Evolutionary conservation across 805 yeast species (phyloP), one percentile per base, ranked within the genome.

Genomic region (Teunomyces panamensis): DNA sequence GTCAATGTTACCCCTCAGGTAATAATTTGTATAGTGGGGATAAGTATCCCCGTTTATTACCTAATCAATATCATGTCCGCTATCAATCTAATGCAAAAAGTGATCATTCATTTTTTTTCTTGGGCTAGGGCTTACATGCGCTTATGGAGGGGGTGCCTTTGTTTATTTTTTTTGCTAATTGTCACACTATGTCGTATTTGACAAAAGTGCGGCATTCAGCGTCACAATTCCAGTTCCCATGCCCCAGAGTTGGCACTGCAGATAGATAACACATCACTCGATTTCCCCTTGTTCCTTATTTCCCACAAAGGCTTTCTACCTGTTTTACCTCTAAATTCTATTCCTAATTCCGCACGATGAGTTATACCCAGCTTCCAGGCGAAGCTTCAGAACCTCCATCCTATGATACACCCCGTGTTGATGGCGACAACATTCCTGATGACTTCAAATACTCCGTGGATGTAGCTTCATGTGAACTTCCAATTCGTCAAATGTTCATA

Each of bases 371-470:
- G 13, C 33, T 48, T 7, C 45, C 50, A 26, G 27, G 39, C 5
- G 50, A 48, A 17, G 14, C 37, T 24, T 43, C 49, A 14, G 46
- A 20, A 16, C 64, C 67, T 11, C 66, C 65, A n/a, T 45, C 53
- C 5, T 61, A 61, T 47, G 53, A 45, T 29, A 44, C 50, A 3
- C 64, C 68, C 13, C 55, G 73, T 46, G 44, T 46, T 9, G 65
- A 52, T 7, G 73, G 65, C 8, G 73, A 68, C 50, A 65, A 68
- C 52, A 59, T 78, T 42, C 84, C 85, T 3, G 87, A 89, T 56
- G 96, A 88, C 65, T 89, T 89, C 79, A 89, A 89, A 63, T 88
- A 84, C 65, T 80, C 86, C 30, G 85, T 86, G 5, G 77, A 79
- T 45, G 95, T 89, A 20, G 80, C 89, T 3, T 83, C 86, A 29